Conservation (phyloP, 2,329 filamentous ascomycete genomes). For the Pseudogymnoascus sp. region DNA sequence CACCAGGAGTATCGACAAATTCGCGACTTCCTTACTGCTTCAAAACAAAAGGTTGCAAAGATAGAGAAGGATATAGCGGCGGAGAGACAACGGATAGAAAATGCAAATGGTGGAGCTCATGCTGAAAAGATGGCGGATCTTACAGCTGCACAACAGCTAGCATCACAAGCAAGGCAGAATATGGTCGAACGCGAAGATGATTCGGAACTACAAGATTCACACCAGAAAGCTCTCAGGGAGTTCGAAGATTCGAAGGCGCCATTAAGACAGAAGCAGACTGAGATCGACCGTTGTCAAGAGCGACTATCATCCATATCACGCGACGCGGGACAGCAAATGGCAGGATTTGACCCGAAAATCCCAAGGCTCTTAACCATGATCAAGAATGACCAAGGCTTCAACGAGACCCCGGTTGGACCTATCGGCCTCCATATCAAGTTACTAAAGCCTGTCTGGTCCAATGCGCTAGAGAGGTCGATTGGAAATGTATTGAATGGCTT, state of each 20-base stretch:
- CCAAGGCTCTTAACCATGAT: slow-evolving; percentile 59
- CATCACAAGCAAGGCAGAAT: slow-evolving; percentile 35
- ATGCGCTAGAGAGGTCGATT: slow-evolving; percentile 68
- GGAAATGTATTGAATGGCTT: slow-evolving; percentile 66
- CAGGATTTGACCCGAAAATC: slow-evolving; percentile 57
- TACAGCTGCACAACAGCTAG: slow-evolving; percentile 45
- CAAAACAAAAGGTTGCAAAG: slow-evolving; percentile 38
- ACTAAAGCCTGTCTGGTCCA: slow-evolving; percentile 71
- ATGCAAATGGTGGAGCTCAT: slow-evolving; percentile 61
- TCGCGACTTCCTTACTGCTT: slow-evolving; percentile 45
- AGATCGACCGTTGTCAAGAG: slow-evolving; percentile 44
- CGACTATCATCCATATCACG: slow-evolving; percentile 43
- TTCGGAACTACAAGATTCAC: slow-evolving; percentile 28
- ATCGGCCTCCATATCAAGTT: slow-evolving; percentile 71
- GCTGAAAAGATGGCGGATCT: slow-evolving; percentile 51
- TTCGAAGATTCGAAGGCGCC: slow-evolving; percentile 27
- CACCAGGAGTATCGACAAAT: slow-evolving; percentile 60
- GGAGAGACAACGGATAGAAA: slow-evolving; percentile 54
- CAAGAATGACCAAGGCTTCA: slow-evolving; percentile 58
- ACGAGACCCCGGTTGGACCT: slow-evolving; percentile 69
- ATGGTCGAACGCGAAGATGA: slow-evolving; percentile 34
- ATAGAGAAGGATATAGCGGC: slow-evolving; percentile 41
- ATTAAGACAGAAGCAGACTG: slow-evolving; percentile 39
- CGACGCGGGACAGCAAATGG: slow-evolving; percentile 50
- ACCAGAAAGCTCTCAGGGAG: slow-evolving; percentile 27